phyloP scores from a whole-genome alignment of 2,329 filamentous ascomycete species.

The Talaromyces sp. region DNA sequence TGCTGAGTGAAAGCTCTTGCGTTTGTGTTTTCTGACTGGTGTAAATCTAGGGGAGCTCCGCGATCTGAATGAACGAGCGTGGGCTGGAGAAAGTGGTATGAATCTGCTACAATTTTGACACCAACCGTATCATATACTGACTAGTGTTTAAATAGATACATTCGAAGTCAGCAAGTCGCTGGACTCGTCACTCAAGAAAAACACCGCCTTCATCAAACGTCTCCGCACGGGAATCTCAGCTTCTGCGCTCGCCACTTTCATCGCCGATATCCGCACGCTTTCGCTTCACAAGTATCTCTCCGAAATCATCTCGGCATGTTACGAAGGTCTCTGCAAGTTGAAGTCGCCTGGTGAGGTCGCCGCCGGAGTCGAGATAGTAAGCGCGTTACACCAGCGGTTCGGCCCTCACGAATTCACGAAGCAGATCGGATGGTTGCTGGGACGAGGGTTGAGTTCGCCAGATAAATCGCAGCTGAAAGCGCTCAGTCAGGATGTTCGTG shows the following conservation, averaged over 20 bases:
- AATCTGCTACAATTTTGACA: background rate
- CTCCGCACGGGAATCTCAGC: slow-evolving; percentile 83
- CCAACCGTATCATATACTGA: background rate
- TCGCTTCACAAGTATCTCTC: slow-evolving; percentile 96
- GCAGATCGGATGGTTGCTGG: slow-evolving; percentile 87
- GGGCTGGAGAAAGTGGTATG: slow-evolving; percentile 82
- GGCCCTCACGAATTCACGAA: slow-evolving; percentile 86
- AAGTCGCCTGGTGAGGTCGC: slow-evolving; percentile 90
- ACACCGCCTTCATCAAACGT: slow-evolving; percentile 96
- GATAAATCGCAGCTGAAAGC: slow-evolving; percentile 81
- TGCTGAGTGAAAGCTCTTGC: background rate
- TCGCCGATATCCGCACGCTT: slow-evolving; percentile 83
- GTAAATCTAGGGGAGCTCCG: slow-evolving; percentile 72
- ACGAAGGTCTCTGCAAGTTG: slow-evolving; percentile 87
- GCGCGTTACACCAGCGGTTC: slow-evolving; percentile 93
- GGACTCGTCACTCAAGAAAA: slow-evolving; percentile 95
- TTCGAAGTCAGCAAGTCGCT: slow-evolving; percentile 74
- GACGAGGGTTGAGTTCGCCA: slow-evolving; percentile 84
- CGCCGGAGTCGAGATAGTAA: slow-evolving; percentile 86
- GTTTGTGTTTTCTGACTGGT: background rate
- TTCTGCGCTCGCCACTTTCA: slow-evolving; percentile 74
- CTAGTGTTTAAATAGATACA: slow-evolving; percentile 56
- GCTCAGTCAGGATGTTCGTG: slow-evolving; percentile 74
- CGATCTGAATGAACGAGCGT: slow-evolving; percentile 79
- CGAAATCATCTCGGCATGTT: slow-evolving; percentile 93